A percentile compares a stretch with the other conserved stretches of the same genome.
Evolutionary conservation across 345 rosid species (phyloP).

Genomic region (Melastoma malabathricum): DNA sequence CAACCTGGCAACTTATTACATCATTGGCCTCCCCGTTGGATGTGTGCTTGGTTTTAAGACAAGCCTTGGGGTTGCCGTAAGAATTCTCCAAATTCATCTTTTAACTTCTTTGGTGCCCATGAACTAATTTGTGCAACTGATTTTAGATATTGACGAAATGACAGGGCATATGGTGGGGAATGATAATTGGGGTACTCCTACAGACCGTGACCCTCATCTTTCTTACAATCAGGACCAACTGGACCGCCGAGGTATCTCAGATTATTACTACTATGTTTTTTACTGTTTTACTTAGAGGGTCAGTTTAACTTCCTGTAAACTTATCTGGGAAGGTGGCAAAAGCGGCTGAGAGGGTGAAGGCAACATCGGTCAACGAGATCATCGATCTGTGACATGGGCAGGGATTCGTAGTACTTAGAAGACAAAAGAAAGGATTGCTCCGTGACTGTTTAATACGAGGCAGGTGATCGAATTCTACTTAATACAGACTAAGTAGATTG

Average conservation of each 20-base stretch:
- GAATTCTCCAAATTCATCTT: constrained; percentile 2
- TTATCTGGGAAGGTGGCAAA: too few relatives aligned
- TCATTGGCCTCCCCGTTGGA: constrained; percentile 88
- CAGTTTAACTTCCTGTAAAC: too few relatives aligned
- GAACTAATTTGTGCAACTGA: too few relatives aligned
- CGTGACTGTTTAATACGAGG: too few relatives aligned
- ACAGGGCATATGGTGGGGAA: constrained; percentile 98
- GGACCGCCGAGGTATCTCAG: constrained; percentile 54
- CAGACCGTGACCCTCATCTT: constrained; percentile 52
- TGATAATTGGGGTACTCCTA: constrained; percentile 59
- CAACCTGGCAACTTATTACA: constrained; percentile 58
- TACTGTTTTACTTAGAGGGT: not conserved
- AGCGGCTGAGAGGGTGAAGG: too few relatives aligned
- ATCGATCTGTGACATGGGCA: constrained; percentile 18
- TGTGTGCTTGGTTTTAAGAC: constrained; percentile 86
- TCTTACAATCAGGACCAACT: constrained; percentile 61
- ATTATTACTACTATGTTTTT: not conserved
- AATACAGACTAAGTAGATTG: too few relatives aligned
- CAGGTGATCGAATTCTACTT: too few relatives aligned
- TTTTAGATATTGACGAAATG: not conserved
- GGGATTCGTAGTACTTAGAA: not conserved
- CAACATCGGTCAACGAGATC: constrained; percentile 28
- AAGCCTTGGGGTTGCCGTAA: constrained; percentile 66
- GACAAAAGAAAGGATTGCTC: too few relatives aligned
- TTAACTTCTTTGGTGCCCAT: not conserved